These are phyloP conservation scores for Adansonia rubrostipa DNA, from an alignment of 441 rosid genomes.

Conservation along the genomic window DNA sequence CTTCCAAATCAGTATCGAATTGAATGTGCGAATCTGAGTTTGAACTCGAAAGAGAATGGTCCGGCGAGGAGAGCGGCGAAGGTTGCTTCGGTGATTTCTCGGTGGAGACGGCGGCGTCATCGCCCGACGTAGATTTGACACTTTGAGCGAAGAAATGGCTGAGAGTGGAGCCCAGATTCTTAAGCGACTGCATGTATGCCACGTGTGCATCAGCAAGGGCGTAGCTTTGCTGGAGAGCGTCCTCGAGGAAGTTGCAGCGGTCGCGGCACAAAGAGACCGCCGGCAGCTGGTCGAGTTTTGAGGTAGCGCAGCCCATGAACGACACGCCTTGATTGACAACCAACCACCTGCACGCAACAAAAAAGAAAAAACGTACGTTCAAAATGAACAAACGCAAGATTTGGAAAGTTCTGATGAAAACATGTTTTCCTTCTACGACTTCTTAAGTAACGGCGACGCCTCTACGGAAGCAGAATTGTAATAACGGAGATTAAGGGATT, in stretches of 20 bases:
- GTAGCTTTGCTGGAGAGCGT: slow-evolving; percentile 68
- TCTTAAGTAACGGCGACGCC: not conserved
- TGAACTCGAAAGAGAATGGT: slow-evolving; percentile 41
- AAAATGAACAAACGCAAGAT: slow-evolving; percentile 9
- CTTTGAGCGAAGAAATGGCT: slow-evolving; percentile 45
- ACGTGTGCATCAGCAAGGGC: slow-evolving; percentile 71
- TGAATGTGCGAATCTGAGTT: slow-evolving; percentile 50
- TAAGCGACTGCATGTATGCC: slow-evolving; percentile 61
- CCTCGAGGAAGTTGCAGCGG: slow-evolving; percentile 66
- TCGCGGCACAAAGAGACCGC: slow-evolving; percentile 79
- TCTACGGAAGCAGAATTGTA: too few species aligned
- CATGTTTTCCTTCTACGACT: not conserved
- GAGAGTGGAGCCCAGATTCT: slow-evolving; percentile 51
- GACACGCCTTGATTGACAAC: slow-evolving; percentile 11
- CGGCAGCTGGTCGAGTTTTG: slow-evolving; percentile 76
- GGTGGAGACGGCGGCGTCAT: slow-evolving; percentile 13
- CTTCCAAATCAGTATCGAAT: slow-evolving; percentile 50
- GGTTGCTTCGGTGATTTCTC: slow-evolving; percentile 18
- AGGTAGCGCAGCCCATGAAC: slow-evolving; percentile 77
- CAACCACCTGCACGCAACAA: not conserved
- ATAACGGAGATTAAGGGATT: not conserved
- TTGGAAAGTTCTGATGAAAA: not conserved
- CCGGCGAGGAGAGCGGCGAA: slow-evolving; percentile 33
- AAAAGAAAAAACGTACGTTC: not conserved
- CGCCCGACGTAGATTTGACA: slow-evolving; percentile 30